Percentiles rank a stretch among this genome's conserved stretches.
These are phyloP conservation scores for Umbelopsis sp. DNA, from an alignment of 192 early-diverging fungal species.

Conservation along the genomic window DNA sequence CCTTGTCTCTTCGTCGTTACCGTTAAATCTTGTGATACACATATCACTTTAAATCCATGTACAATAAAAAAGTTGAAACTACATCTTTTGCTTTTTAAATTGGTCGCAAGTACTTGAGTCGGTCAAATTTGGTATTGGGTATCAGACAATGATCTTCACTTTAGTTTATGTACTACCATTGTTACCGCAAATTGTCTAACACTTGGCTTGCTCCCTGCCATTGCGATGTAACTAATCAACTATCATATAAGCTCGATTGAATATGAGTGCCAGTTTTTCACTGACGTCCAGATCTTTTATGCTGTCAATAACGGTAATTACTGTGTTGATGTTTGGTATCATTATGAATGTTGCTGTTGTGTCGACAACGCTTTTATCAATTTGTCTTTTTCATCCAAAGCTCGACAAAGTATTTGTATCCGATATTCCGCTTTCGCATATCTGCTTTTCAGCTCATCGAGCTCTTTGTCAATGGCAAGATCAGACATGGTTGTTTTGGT, in stretches of 20 bases:
- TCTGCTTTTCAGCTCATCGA: conserved; percentile 7
- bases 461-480: not conserved
- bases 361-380: not conserved
- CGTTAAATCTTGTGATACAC: conserved; percentile 60
- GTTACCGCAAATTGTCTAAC: too few species aligned
- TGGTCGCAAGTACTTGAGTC: not conserved
- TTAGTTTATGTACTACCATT: too few species aligned
- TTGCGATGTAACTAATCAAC: too few species aligned
- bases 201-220: too few species aligned
- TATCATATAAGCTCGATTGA: too few species aligned
- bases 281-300: too few species aligned
- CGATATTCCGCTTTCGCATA: conserved; percentile 32
- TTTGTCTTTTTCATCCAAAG: conserved; percentile 28
- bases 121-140: not conserved
- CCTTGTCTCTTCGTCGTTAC: conserved; percentile 92
- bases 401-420: conserved; percentile 26
- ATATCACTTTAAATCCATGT: conserved; percentile 21
- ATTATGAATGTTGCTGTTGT: not conserved
- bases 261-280: too few species aligned
- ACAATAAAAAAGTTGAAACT: conserved; percentile 1
- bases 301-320: too few species aligned
- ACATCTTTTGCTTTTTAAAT: not conserved
- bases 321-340: not conserved
- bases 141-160: too few species aligned
- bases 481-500: not conserved